Conservation (phyloP, 192 early-diverging fungal species). For the Oehlia diaphana region DNA sequence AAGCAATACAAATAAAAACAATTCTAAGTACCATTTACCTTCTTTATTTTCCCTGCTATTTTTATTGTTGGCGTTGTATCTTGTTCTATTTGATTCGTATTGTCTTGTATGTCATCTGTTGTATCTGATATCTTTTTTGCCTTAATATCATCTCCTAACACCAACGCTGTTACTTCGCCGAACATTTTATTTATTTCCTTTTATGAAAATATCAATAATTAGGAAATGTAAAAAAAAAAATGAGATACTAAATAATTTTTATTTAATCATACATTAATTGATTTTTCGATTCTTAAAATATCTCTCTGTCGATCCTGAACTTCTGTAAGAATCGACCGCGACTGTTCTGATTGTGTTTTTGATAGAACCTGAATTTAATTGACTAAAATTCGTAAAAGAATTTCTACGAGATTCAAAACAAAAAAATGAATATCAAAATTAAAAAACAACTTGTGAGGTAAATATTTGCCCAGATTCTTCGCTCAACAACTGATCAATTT, state of each 20-base stretch:
- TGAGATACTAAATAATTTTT: not conserved
- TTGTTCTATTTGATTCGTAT: not conserved
- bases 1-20: not conserved
- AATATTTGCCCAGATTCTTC: not conserved
- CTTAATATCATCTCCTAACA: not conserved
- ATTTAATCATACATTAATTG: conserved; percentile 8
- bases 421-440: not conserved
- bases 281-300: conserved; percentile 10
- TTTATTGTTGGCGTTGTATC: not conserved
- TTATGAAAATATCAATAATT: not conserved
- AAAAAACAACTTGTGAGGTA: not conserved
- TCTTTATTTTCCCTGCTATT: not conserved
- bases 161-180: conserved; percentile 13
- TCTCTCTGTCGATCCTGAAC: conserved; percentile 18
- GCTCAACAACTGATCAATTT: not conserved
- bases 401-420: not conserved
- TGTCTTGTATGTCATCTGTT: not conserved
- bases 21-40: not conserved
- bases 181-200: conserved; percentile 21
- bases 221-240: not conserved
- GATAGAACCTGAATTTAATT: not conserved
- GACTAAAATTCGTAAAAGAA: not conserved
- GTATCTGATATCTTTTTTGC: not conserved
- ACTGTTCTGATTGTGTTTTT: not conserved
- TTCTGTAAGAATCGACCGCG: not conserved